Conservation (phyloP, 2,329 filamentous ascomycete species). For the Dryadomyces sulphureus region DNA sequence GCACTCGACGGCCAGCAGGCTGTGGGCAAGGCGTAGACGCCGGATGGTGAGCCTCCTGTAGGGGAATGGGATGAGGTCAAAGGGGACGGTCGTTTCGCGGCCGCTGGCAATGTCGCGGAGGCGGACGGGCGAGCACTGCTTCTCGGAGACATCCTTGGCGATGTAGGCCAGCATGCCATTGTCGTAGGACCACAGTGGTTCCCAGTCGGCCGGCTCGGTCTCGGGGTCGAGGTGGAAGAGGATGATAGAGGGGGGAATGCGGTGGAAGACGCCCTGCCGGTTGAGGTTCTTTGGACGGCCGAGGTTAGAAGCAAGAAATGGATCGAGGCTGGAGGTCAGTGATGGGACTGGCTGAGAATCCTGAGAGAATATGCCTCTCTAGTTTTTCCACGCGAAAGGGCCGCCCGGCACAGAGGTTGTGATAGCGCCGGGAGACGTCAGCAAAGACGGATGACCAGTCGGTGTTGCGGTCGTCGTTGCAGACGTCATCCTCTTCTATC, state of each 20-base stretch:
- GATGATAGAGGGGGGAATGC: neutral
- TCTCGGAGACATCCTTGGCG: neutral
- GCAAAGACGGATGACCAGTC: constrained; percentile 31
- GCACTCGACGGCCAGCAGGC: constrained; percentile 50
- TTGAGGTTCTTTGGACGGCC: neutral
- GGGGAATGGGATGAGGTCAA: constrained; percentile 28
- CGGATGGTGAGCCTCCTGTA: constrained; percentile 32
- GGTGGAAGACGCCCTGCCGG: neutral
- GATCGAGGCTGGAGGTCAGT: too few species aligned
- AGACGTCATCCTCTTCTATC: constrained; percentile 3
- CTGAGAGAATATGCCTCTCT: neutral
- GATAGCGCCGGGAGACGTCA: constrained; percentile 36
- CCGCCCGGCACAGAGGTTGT: constrained; percentile 31
- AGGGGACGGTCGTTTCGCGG: constrained; percentile 30
- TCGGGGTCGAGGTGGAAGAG: neutral
- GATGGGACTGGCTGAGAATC: neutral
- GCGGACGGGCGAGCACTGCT: constrained; percentile 19
- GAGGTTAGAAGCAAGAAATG: too few species aligned
- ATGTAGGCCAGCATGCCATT: constrained; percentile 40
- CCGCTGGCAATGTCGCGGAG: constrained; percentile 35
- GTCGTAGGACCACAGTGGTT: constrained; percentile 40
- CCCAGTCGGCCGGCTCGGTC: constrained; percentile 8
- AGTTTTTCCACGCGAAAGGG: constrained; percentile 25
- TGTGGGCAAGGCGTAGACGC: constrained; percentile 35
- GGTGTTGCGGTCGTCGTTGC: constrained; percentile 1